Base-by-base conservation (phyloP, 805 yeast species). In the Diddensiella transvaalensis region DNA sequence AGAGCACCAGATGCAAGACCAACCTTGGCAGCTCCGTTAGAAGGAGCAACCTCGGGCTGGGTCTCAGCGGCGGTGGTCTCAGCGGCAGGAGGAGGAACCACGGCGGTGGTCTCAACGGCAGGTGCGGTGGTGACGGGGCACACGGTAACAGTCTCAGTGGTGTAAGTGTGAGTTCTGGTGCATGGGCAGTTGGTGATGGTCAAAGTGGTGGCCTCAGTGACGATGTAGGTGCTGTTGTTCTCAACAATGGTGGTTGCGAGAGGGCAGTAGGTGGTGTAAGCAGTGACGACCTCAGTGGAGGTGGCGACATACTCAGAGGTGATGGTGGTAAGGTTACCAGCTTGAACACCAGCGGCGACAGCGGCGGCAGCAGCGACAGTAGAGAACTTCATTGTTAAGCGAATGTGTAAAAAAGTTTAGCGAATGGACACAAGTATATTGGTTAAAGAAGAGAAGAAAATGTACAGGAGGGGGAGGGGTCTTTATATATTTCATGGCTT, bases 171-270 rank as follows among this genome's bases (percentile, higher is more conserved):
- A 53, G 80, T 76, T 63, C 80, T 62, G 64, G 91, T 85, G 76
- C 95, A 87, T 66, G 90, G 90, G 71, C 86, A 82, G 76, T 87
- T 83, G 62, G 95, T 84, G 79, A 86, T 77, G 68, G 93, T 86
- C 62, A 87, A 70, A 59, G 95, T 86, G 67, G 91, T 84, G 53
- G 91, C 81, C 61, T 68, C 82, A 53, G 90, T 80, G 65, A 83
- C 88, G 57, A 85, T 79, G 79, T 79, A 77, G 64, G 91, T 84
- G 66, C 66, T 66, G 75, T 75, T 76, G 77, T 81, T 82, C 68
- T 81, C 79, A 56, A 73, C 74, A 52, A 86, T 61, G 52, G 76
- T 70, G 60, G 95, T 87, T 45, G 95, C 70, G 55, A 63, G 72
- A 67, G 95, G 95, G 72, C 95, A 86, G 84, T 82, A 85, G 60